Evolutionary conservation across 1,139 yeast species (phyloP), one percentile per base, ranked within the genome.

Genomic region (Hemisphaericaspora lyxosophila): DNA sequence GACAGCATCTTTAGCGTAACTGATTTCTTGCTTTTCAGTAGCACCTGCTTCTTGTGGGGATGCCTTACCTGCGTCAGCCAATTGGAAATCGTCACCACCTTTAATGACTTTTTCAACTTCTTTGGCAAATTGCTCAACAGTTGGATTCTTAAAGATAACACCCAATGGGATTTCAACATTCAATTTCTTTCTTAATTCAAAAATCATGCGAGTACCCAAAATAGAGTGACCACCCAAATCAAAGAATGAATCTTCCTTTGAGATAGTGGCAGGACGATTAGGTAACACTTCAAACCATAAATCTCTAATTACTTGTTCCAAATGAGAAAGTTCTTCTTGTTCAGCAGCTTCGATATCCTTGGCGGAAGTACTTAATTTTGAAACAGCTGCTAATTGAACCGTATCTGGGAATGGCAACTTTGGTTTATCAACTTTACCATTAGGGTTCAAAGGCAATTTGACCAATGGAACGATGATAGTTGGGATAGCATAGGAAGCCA

Each of bases 221-320:
- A 94, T 90, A 0, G 97, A 90, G 62, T 94, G 98, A 4, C 99
- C 99, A 42, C 99, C 99, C 42, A 94, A 70, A 56, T 94, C 99
- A 55, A 94, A 94, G 77, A 94, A 94, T 3, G 95, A 86, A 58
- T 94, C 98, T 4, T 76, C 74, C 31, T 84, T 84, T 26, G 82
- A 73, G 37, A 89, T 77, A 7, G 84, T 64, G 1, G 92, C 82
- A 7, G 97, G 96, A 47, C 80, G 77, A 48, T 81, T 85, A 28
- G 98, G 97, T 49, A 94, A 73, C 8, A 92, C 84, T 23, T 77
- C 78, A 35, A 85, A 64, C 98, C 98, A 94, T 42, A 92, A 65
- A 43, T 88, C 89, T 48, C 83, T 79, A 34, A 94, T 77, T 47
- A 76, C 69, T 3, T 73, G 63, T 63, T 94, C 96, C 35, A 78